Evolutionary conservation across 2,329 filamentous ascomycete species (phyloP).

Genomic region (Purpureocillium lavendulum): DNA sequence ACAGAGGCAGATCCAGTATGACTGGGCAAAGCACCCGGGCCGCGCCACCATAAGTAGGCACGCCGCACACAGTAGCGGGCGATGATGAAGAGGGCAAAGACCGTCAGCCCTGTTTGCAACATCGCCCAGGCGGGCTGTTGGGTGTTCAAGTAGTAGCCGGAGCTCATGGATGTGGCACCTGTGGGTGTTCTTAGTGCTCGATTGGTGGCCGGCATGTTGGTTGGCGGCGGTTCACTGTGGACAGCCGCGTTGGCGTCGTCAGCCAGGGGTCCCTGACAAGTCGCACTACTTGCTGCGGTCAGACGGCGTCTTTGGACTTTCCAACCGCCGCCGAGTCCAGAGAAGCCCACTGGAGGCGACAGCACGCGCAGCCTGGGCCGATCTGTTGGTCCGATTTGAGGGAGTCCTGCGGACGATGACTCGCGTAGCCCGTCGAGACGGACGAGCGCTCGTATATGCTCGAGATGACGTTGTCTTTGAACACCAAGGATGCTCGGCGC

Average conservation of each 20-base stretch:
- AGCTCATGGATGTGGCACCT: slow-evolving; percentile 12
- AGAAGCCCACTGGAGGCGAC: neutral
- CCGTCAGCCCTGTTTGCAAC: slow-evolving; percentile 18
- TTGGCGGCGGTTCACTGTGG: slow-evolving; percentile 13
- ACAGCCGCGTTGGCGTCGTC: slow-evolving; percentile 17
- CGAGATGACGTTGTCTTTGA: too few species aligned
- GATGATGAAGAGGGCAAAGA: slow-evolving; percentile 26
- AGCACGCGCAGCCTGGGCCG: neutral
- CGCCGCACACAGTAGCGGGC: slow-evolving; percentile 19
- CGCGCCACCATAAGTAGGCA: slow-evolving; percentile 13
- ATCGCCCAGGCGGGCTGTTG: slow-evolving; percentile 19
- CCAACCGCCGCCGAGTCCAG: slow-evolving; percentile 10
- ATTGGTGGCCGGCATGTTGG: slow-evolving; percentile 21
- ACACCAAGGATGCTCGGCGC: too few species aligned
- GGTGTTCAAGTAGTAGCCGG: slow-evolving; percentile 17
- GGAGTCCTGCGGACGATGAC: too few species aligned
- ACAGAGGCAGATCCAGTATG: slow-evolving; percentile 7
- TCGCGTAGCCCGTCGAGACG: too few species aligned
- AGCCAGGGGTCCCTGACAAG: slow-evolving; percentile 20
- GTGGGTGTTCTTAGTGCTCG: slow-evolving; percentile 19
- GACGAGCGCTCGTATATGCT: too few species aligned
- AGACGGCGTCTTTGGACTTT: slow-evolving; percentile 21
- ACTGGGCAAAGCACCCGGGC: neutral
- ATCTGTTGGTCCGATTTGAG: too few species aligned
- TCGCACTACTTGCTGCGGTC: slow-evolving; percentile 24